Base-by-base conservation (phyloP, 108 stramenopile genomes). In the Chaetoceros muelleri region DNA sequence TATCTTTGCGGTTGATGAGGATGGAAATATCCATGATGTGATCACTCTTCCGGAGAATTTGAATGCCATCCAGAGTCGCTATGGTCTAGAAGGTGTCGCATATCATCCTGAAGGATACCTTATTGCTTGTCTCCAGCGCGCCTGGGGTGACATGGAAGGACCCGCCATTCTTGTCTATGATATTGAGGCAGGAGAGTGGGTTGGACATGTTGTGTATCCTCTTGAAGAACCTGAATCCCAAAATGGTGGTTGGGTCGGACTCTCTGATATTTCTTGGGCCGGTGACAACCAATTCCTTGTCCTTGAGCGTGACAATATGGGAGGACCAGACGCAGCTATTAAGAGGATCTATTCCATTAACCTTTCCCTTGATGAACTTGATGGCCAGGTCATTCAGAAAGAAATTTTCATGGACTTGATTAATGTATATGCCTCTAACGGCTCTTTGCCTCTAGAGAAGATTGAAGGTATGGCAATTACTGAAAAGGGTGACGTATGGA, bases 271-370 rank as follows among this genome's bases (percentile, higher is more conserved):
- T 56, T 55, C 75, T 1, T 24, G 66, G 29, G 8, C 77, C 16
- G 76, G 75, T 27, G 65, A 60, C 19, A 69, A 65, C 21, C 51
- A 70, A 22, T 79, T 81, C 53, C 44, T 74, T 23, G 70, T 87
- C 27, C 55, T 87, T 26, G 86, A 87, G 58, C 72, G 86, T 46
- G 86, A 84, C 76, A 80, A 87, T 51, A 80, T 79, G 55, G 80
- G 73, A 27, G 78, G 78, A 1, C 67, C 67, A 1, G 86, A 87
- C 65, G 80, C 78, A 8, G 73, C 62, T 24, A 72, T 87, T 61
- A 84, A 83, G 65, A 47, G 52, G n/a, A 52, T 84, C 20, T 87
- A 77, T 59, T 19, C 1, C 20, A 72, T 83, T 28, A 58, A 77
- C 53, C 69, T 82, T 10, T 64, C 61, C 44, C 3, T 23, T 10